These are phyloP conservation scores for Eucalyptus pauciflora DNA, from an alignment of 345 rosid species.

Conservation along the genomic window DNA sequence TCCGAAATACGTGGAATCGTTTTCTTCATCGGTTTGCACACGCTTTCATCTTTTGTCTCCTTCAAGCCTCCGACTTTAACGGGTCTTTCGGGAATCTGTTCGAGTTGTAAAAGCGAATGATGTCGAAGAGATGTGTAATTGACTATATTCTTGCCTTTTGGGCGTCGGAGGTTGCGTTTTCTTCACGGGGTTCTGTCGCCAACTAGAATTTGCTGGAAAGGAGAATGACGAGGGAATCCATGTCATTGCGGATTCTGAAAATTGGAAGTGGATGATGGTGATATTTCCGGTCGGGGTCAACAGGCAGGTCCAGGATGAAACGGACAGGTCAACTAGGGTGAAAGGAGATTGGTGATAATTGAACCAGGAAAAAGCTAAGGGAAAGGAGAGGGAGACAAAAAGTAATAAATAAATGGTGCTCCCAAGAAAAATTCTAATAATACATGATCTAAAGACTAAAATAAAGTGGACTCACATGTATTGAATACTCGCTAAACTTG, in stretches of 20 bases:
- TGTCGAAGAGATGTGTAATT: not conserved
- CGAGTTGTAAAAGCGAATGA: not conserved
- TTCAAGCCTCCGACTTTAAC: not conserved
- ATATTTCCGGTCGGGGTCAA: not conserved
- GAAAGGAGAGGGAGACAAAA: no score
- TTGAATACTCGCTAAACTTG: no score
- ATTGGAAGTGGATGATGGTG: not conserved
- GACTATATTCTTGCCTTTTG: not conserved
- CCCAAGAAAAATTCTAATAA: no score
- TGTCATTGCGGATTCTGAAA: not conserved
- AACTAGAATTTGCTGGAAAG: not conserved
- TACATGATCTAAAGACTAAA: no score
- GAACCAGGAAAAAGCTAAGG: no score
- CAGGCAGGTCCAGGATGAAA: conserved; percentile 21
- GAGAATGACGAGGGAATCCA: not conserved
- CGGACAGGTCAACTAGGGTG: conserved; percentile 28
- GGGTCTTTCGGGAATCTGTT: not conserved
- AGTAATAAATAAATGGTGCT: no score
- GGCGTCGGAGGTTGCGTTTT: not conserved
- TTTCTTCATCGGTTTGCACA: not conserved
- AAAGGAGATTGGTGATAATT: not conserved
- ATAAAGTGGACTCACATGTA: no score
- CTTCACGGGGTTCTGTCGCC: not conserved
- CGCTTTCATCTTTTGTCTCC: not conserved
- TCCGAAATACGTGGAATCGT: not conserved